phyloP scores from a whole-genome alignment of 1,284 basidiomycete species.

The Naganishia sp. region DNA sequence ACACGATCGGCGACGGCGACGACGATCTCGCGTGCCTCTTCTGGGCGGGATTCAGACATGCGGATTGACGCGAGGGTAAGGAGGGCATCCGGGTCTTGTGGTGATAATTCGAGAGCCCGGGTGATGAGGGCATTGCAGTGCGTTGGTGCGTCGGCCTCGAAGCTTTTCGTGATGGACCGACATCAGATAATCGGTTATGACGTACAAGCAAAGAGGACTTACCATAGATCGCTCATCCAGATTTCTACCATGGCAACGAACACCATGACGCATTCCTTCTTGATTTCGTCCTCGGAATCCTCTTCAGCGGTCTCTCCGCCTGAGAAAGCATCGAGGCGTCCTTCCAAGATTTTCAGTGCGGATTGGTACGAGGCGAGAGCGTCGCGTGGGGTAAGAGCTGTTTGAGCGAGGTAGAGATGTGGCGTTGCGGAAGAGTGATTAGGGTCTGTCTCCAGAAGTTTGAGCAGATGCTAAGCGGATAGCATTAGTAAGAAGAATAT shows the following conservation, averaged over 20 bases:
- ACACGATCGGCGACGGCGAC: constrained; percentile 57
- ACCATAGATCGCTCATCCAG: constrained; percentile 97
- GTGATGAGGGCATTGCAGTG: constrained; percentile 77
- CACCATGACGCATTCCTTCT: constrained; percentile 74
- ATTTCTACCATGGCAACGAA: constrained; percentile 91
- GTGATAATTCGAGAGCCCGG: constrained; percentile 71
- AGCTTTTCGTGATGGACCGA: constrained; percentile 56
- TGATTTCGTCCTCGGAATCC: constrained; percentile 63
- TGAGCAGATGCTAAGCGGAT: constrained; percentile 49
- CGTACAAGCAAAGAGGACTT: constrained; percentile 43
- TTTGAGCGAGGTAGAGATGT: constrained; percentile 86
- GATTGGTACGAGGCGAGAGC: constrained; percentile 79
- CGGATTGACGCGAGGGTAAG: constrained; percentile 83
- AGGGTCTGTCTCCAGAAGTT: constrained; percentile 60
- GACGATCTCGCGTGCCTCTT: constrained; percentile 73
- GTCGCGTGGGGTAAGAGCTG: constrained; percentile 67
- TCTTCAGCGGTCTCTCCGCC: constrained; percentile 38
- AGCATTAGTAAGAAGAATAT: not conserved
- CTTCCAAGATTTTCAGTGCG: constrained; percentile 72
- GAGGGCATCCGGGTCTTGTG: constrained; percentile 75
- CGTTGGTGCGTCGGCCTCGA: constrained; percentile 74
- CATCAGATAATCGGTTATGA: too few relatives aligned
- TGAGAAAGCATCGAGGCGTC: constrained; percentile 59
- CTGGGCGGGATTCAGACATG: constrained; percentile 79
- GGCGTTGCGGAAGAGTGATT: constrained; percentile 71